Conservation (phyloP, 2,329 filamentous ascomycete genomes). For the Aspergillus japonicus region DNA sequence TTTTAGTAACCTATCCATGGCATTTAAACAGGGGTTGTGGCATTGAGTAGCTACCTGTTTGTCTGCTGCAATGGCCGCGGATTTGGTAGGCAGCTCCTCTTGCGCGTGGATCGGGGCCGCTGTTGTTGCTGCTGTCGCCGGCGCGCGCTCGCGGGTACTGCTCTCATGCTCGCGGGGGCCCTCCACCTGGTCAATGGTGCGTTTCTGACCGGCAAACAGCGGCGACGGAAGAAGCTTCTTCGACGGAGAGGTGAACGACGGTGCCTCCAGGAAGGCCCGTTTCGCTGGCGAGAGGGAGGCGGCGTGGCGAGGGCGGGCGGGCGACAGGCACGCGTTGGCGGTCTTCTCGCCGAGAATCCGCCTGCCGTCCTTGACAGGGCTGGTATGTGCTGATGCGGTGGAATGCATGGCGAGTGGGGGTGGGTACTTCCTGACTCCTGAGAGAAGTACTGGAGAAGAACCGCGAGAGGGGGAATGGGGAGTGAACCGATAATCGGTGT, state of each 20-base stretch:
- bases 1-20: background rate
- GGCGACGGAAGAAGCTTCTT: constrained; percentile 34
- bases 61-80: constrained; percentile 1
- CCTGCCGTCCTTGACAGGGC: constrained; percentile 38
- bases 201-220: constrained; percentile 41
- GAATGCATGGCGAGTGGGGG: constrained; percentile 2
- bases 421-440: background rate
- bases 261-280: constrained; percentile 24
- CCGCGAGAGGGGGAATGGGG: background rate
- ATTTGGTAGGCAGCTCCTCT: constrained; percentile 16
- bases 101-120: background rate
- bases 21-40: background rate
- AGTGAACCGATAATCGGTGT: background rate
- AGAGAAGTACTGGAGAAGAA: background rate
- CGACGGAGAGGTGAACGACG: constrained; percentile 18
- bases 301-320: constrained; percentile 21
- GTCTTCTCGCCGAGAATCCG: constrained; percentile 44
- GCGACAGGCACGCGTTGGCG: constrained; percentile 42
- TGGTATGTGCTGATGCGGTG: constrained; percentile 22
- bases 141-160: constrained; percentile 1
- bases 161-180: constrained; percentile 20
- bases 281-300: constrained; percentile 28
- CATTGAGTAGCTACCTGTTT: background rate
- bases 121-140: background rate
- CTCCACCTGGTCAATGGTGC: constrained; percentile 41